Evolutionary conservation across 257 asterid genomes (phyloP), one percentile per base, ranked within the genome.

Genomic region (Lavandula angustifolia): DNA sequence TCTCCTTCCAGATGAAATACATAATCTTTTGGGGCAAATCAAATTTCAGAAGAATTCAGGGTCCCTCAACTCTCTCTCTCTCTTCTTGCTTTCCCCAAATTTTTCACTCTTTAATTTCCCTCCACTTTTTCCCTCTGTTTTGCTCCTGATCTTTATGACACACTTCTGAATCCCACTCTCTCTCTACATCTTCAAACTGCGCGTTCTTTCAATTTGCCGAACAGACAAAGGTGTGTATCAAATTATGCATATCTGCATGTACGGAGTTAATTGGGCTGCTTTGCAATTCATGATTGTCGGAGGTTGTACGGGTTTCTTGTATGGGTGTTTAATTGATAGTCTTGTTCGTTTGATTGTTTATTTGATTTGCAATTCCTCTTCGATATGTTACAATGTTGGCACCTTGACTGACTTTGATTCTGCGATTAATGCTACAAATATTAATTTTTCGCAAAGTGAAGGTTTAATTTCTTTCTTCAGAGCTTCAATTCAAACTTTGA

Each of bases 21-120:
- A 62, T 22, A 7, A 53, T 18, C 18, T 64, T 59, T 68, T 62
- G 79, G 81, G 77, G 79, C 43, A 73, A 76, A 37, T 68, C 64
- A 73, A 73, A 79, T 65, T 73, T 76, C 75, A 73, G 77, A 70
- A 60, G 75, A 79, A 52, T 69, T 57, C 51, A 63, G 77, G 79
- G 77, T 76, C 77, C 60, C 65, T 69, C 67, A 66, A 40, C 61
- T 35, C 58, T 68, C 69, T 42, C 58, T 32, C 54, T 54, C 38
- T 9, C 3, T 57, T 41, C 18, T 16, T 51, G 69, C 56, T 54
- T 57, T 67, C 67, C 71, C 64, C 59, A 60, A 69, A 44, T 33
- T 9, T 48, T 66, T 50, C 77, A 50, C 69, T 47, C 27, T 60
- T 44, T 46, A 43, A 38, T 49, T 72, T 79, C 79, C 81, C 84